These are phyloP conservation scores for Achaetomiella virescens DNA, from an alignment of 495 filamentous ascomycete species.

Conservation along the genomic window DNA sequence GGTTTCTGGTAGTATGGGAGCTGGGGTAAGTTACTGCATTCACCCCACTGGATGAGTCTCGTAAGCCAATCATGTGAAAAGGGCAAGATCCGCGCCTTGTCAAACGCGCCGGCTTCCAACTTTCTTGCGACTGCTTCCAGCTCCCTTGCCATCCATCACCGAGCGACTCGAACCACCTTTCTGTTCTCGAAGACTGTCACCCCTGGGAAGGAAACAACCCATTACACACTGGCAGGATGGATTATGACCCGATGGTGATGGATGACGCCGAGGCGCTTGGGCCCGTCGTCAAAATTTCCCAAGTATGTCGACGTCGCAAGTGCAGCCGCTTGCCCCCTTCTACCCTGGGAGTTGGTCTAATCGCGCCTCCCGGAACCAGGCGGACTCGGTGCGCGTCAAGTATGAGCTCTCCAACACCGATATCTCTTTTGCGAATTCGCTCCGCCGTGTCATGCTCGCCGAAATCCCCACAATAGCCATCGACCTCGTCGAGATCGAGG, in stretches of 20 bases:
- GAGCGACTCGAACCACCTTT: background rate
- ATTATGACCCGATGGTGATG: slow-evolving; percentile 59
- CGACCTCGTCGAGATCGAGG: slow-evolving; percentile 87
- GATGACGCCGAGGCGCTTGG: slow-evolving; percentile 57
- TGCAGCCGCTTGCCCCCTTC: background rate
- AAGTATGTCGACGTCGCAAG: slow-evolving; percentile 42
- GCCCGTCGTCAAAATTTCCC: slow-evolving; percentile 64
- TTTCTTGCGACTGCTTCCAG: background rate
- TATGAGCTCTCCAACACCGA: slow-evolving; percentile 76
- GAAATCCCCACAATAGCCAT: slow-evolving; percentile 94
- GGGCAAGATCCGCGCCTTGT: background rate
- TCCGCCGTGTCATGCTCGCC: slow-evolving; percentile 86
- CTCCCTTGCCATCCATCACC: background rate
- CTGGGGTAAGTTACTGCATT: background rate
- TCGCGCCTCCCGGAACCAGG: slow-evolving; percentile 41
- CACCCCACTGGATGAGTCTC: background rate
- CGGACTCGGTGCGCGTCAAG: slow-evolving; percentile 63
- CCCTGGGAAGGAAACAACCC: background rate
- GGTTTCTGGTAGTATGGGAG: too few species aligned
- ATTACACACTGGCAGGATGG: slow-evolving; percentile 40
- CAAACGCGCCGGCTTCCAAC: background rate
- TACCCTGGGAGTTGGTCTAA: slow-evolving; percentile 5
- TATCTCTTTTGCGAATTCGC: slow-evolving; percentile 86
- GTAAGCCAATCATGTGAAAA: background rate
- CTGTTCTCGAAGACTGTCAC: background rate